Evolutionary conservation across 371 early-diverging fungal genomes (phyloP).

Genomic region (Mortierella sp.): DNA sequence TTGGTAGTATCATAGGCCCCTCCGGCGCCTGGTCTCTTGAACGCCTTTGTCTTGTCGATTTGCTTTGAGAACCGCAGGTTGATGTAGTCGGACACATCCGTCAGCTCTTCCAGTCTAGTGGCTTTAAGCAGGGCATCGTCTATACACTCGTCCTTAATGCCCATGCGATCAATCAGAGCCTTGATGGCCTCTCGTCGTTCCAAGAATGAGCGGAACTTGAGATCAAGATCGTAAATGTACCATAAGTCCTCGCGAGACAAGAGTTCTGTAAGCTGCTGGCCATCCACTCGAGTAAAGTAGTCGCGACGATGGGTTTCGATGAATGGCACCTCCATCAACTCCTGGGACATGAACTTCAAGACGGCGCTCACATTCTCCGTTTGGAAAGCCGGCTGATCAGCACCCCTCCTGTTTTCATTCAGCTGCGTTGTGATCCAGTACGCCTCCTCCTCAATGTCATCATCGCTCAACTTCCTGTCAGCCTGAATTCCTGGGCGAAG

Average conservation of each 20-base stretch:
- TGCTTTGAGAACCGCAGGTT: constrained; percentile 72
- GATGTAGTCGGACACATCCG: constrained; percentile 82
- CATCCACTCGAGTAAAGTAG: constrained; percentile 69
- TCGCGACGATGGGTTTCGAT: constrained; percentile 90
- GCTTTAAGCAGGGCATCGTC: constrained; percentile 60
- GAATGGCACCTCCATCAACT: constrained; percentile 92
- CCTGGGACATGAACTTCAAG: constrained; percentile 77
- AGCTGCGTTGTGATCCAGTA: constrained; percentile 62
- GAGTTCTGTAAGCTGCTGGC: constrained; percentile 59
- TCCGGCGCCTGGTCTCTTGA: constrained; percentile 58
- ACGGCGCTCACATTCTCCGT: constrained; percentile 59
- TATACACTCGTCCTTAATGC: constrained; percentile 63
- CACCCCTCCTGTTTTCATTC: constrained; percentile 53
- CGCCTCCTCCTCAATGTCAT: constrained; percentile 65
- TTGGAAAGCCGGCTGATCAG: constrained; percentile 38
- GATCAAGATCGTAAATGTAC: constrained; percentile 88
- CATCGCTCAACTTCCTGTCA: constrained; percentile 51
- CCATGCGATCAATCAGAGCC: constrained; percentile 58
- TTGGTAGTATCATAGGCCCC: constrained; percentile 67
- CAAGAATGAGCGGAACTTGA: constrained; percentile 78
- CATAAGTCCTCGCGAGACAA: constrained; percentile 82
- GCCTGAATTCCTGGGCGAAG: constrained; percentile 54
- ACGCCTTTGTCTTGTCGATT: constrained; percentile 65
- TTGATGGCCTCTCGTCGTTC: constrained; percentile 62
- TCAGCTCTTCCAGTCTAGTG: constrained; percentile 74